These are phyloP conservation scores for Moelleriella libera DNA, from an alignment of 2,329 filamentous ascomycete genomes.

Conservation along the genomic window DNA sequence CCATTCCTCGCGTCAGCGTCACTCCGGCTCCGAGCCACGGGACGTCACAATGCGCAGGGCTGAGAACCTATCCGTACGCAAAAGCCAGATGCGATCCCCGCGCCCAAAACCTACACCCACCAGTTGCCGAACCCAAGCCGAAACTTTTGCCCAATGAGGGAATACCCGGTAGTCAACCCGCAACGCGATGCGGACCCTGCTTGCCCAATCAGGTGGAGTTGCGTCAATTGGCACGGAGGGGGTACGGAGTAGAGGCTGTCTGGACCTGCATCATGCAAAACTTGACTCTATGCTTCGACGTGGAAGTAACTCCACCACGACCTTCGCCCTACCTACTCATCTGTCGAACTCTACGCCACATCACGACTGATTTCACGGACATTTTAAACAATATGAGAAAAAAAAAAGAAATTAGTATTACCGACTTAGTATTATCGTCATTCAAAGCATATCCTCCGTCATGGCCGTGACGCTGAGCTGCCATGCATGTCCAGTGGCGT, in stretches of 20 bases:
- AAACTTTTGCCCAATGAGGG: background rate
- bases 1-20: no score
- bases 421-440: conserved; percentile 2
- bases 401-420: conserved; percentile 2
- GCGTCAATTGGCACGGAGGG: background rate
- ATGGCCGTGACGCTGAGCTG: background rate
- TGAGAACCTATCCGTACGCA: no score
- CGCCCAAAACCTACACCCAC: no score
- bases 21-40: no score
- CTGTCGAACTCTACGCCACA: background rate
- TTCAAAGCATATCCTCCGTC: background rate
- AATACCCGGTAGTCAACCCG: background rate
- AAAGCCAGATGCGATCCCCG: no score
- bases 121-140: no score
- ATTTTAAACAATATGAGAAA: background rate
- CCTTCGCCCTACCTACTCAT: background rate
- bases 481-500: no score
- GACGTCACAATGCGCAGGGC: no score
- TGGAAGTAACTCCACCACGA: background rate
- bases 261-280: background rate
- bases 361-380: background rate
- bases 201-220: background rate
- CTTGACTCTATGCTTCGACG: background rate
- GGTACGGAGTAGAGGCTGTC: no score
- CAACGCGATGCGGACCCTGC: no score